Base-by-base conservation (phyloP, 163 green algal genomes). In the Scenedesmus sp. region DNA sequence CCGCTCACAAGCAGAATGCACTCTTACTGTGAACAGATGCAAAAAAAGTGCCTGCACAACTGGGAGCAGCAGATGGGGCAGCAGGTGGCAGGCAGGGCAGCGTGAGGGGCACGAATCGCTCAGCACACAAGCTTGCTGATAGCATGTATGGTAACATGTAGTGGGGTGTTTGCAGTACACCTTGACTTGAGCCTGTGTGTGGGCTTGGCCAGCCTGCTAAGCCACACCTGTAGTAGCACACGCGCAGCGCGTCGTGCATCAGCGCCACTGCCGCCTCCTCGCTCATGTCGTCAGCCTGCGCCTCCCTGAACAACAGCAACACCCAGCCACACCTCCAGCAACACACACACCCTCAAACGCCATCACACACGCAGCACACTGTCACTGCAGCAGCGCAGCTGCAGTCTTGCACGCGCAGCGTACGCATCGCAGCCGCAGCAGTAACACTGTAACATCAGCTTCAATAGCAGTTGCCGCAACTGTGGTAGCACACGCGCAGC, bases 401-500 rank as follows among this genome's bases (percentile, higher is more conserved):
- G 70, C 70, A 9, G 70, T 64, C 10, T 9, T 81, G 70, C 70
- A 81, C 34, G 34, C 34, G 70, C 70, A 26, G 70, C 70, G 13
- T 6, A 34, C 20, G 13, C 10, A 7, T 34, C 70, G 13, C 70
- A 26, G 70, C 70, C 9, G 13, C 20, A 26, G 70, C 13, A 26
- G 70, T 26, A 1, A 26, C 70, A 26, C 10, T 34, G 13, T 34
- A 34, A 26, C 64, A 16, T 16, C 13, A 16, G 1, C 64, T 64
- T 64, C 8, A 9, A 64, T 64, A 70, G 18, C 62, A 3, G 16
- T 16, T 23, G 4, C 62, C 55, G 7, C 55, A 56, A 60, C 84
- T 95, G 95, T 99, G 99, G 93, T 99, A 99, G 96, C 97, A 98
- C 74, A 99, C 97, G 85, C 94, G 93, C 86, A 99, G 95, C 10